A percentile compares a stretch with the other conserved stretches of the same genome.
Evolutionary conservation across 306 rosid genomes (phyloP).

Genomic region (Gynostemma pentaphyllum): DNA sequence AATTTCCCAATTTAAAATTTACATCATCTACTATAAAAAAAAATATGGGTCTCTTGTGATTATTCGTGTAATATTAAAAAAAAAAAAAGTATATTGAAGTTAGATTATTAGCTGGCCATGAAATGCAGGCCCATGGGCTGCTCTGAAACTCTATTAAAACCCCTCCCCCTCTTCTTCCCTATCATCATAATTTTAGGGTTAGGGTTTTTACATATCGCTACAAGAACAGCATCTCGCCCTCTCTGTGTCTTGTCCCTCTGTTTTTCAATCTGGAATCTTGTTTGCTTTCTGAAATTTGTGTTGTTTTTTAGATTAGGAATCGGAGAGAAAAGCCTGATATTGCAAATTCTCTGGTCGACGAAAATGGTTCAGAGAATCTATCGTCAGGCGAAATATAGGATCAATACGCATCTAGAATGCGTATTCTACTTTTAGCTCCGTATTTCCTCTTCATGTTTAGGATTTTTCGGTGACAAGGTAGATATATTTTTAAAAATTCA

Average conservation of each 20-base stretch:
- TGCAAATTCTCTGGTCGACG: conserved; percentile 10
- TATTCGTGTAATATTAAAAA: too few species aligned
- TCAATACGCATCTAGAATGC: neutral
- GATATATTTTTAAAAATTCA: neutral
- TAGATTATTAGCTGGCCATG: too few species aligned
- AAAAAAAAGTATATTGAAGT: neutral
- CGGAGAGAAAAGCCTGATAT: conserved; percentile 10
- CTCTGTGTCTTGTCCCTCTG: neutral
- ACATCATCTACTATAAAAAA: too few species aligned
- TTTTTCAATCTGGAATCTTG: neutral
- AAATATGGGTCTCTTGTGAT: too few species aligned
- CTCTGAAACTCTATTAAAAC: too few species aligned
- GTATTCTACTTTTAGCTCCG: conserved; percentile 11
- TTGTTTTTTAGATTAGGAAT: neutral
- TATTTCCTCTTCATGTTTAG: neutral
- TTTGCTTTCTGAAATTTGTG: neutral
- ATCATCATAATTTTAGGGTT: neutral
- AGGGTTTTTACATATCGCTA: neutral
- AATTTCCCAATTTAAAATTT: too few species aligned
- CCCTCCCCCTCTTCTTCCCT: neutral
- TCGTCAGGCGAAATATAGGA: conserved; percentile 7
- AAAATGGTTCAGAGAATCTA: conserved; percentile 8
- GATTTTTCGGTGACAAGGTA: neutral
- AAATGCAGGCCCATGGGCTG: too few species aligned
- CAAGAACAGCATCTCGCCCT: neutral